Conservation (phyloP, 2,329 filamentous ascomycete species). For the Pseudogymnoascus destructans region DNA sequence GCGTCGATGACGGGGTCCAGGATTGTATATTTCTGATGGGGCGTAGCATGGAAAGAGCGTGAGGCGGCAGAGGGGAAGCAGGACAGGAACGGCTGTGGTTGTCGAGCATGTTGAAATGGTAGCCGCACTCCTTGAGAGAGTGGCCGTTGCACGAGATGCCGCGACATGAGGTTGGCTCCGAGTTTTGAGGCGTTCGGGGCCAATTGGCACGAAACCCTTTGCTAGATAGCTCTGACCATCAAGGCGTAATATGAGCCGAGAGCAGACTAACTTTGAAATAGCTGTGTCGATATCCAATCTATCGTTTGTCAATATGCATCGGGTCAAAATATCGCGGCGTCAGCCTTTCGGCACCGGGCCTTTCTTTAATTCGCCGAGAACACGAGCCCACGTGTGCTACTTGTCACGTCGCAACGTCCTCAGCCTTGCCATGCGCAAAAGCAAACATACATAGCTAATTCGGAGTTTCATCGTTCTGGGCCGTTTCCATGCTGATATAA, state of each 20-base stretch:
- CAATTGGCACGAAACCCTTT: not conserved
- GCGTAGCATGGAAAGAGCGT: constrained; percentile 3
- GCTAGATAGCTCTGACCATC: not conserved
- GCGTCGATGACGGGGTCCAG: constrained; percentile 31
- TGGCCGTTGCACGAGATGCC: not conserved
- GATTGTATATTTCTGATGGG: not conserved
- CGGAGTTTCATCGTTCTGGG: not conserved
- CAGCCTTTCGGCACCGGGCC: not conserved
- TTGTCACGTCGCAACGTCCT: not conserved
- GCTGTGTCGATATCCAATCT: not conserved
- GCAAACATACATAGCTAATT: not conserved
- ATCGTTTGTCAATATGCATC: not conserved
- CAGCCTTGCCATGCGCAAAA: constrained; percentile 4
- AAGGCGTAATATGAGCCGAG: not conserved
- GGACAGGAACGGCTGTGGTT: not conserved
- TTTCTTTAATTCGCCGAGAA: not conserved
- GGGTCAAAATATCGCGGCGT: not conserved
- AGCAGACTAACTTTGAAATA: not conserved
- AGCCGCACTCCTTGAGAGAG: constrained; percentile 4
- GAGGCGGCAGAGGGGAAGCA: not conserved
- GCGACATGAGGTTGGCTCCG: not conserved
- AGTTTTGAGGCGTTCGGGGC: not conserved
- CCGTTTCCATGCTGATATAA: constrained; percentile 6
- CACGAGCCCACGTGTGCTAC: not conserved
- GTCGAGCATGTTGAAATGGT: not conserved